Evolutionary conservation across 106 monocot species (phyloP).

Genomic region (Dioscorea dumetorum): DNA sequence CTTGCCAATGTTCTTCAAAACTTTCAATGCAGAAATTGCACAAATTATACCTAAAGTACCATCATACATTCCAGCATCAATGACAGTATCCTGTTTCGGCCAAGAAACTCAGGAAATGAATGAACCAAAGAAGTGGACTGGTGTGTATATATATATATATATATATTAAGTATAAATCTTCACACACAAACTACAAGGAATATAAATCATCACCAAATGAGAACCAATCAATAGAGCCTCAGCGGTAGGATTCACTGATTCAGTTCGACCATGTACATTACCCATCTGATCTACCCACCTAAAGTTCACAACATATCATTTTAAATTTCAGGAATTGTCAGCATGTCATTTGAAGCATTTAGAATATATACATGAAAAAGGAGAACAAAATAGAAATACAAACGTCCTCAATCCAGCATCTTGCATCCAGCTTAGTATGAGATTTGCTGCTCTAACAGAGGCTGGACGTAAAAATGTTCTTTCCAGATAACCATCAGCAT

Average conservation of each 20-base stretch:
- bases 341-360: not conserved
- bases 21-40: conserved; percentile 86
- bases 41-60: conserved; percentile 78
- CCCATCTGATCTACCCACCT: conserved; percentile 96
- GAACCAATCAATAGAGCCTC: conserved; percentile 79
- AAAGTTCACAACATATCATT: conserved; percentile 8
- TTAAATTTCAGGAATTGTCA: not conserved
- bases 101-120: conserved; percentile 8
- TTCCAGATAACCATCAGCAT: conserved; percentile 76
- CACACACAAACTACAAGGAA: not conserved
- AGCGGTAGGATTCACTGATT: conserved; percentile 39
- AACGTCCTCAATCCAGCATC: conserved; percentile 93
- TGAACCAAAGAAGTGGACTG: not conserved
- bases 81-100: conserved; percentile 77
- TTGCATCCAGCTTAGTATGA: conserved; percentile 83
- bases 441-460: conserved; percentile 51
- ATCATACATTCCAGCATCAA: conserved; percentile 95
- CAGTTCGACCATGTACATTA: conserved; percentile 75
- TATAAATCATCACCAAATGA: conserved; percentile 47
- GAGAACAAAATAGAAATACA: not conserved
- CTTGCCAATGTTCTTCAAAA: conserved; percentile 47
- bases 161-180: not conserved
- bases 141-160: not conserved
- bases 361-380: conserved; percentile 1
- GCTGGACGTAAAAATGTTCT: conserved; percentile 95